A percentile compares a stretch with the other conserved stretches of the same genome.
phyloP scores from a whole-genome alignment of 805 yeast genomes.

The Nakazawaea ishiwadae region DNA sequence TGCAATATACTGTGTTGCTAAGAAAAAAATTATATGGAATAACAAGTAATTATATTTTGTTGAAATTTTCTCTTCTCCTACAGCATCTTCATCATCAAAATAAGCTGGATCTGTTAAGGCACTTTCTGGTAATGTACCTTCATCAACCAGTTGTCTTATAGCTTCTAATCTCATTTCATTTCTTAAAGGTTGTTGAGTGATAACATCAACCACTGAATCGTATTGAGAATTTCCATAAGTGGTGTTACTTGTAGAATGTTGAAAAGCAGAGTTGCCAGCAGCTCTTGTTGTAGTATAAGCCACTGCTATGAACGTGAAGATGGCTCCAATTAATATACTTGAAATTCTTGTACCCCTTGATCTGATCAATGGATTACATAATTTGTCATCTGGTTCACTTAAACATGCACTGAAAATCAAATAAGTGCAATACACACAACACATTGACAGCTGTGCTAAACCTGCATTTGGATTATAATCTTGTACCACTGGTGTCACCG shows the following conservation, averaged over 20 bases:
- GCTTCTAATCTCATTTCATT: constrained; percentile 83
- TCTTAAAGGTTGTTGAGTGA: constrained; percentile 47
- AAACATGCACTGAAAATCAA: constrained; percentile 89
- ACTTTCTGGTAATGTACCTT: constrained; percentile 90
- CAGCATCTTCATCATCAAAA: constrained; percentile 41
- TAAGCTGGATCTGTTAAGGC: constrained; percentile 75
- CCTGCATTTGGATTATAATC: constrained; percentile 95
- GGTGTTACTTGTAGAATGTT: constrained; percentile 28
- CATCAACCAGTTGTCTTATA: constrained; percentile 89
- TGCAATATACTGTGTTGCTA: constrained; percentile 97
- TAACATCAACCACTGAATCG: constrained; percentile 35
- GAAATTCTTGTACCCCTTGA: constrained; percentile 87
- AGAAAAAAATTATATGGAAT: constrained; percentile 86
- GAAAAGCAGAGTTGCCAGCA: constrained; percentile 73
- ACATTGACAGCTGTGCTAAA: constrained; percentile 94
- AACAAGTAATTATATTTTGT: constrained; percentile 82
- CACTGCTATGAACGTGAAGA: constrained; percentile 90
- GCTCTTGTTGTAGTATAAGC: constrained; percentile 98
- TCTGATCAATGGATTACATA: constrained; percentile 88
- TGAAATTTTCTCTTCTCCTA: constrained; percentile 54
- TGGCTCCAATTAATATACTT: constrained; percentile 82
- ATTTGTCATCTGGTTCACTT: constrained; percentile 91
- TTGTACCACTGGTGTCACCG: constrained; percentile 80
- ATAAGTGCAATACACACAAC: constrained; percentile 88
- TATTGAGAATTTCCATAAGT: constrained; percentile 33